These are phyloP conservation scores for Rhodotorula sp. DNA, from an alignment of 1,284 basidiomycete genomes.

Conservation along the genomic window DNA sequence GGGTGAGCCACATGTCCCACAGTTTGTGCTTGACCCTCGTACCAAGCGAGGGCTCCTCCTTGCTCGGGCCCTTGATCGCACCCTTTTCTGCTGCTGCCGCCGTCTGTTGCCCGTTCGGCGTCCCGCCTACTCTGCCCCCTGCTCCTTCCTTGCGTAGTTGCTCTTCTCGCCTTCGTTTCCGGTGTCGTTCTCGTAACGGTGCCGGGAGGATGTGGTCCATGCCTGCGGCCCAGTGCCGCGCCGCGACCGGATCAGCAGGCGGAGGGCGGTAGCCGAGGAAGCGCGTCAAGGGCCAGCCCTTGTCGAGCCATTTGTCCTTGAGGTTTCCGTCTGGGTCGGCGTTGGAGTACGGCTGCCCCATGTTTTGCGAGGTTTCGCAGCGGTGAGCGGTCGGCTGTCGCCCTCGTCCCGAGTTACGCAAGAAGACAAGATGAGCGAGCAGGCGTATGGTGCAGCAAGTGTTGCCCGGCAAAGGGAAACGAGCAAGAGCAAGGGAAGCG, in stretches of 20 bases:
- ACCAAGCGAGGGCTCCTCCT: background rate
- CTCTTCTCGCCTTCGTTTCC: background rate
- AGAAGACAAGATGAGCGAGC: no score
- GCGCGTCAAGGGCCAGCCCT: constrained; percentile 25
- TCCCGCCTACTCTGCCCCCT: background rate
- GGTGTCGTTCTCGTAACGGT: constrained; percentile 5
- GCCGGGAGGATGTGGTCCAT: constrained; percentile 10
- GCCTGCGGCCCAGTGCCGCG: background rate
- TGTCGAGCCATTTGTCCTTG: constrained; percentile 20
- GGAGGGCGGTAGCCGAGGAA: constrained; percentile 28
- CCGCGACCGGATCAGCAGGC: background rate
- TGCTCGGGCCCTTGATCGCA: background rate
- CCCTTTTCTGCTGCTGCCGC: background rate
- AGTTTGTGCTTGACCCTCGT: constrained; percentile 7
- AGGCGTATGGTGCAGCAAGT: no score
- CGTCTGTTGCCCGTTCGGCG: background rate
- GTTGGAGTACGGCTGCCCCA: background rate
- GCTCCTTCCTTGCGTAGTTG: background rate
- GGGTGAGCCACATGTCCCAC: constrained; percentile 17
- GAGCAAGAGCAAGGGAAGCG: no score
- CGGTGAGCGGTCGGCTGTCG: no score
- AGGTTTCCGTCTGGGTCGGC: background rate
- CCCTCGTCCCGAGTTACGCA: no score
- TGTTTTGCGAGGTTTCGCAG: background rate
- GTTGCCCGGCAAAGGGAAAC: no score